A percentile compares a stretch with the other conserved stretches of the same genome.
Conservation (phyloP, 371 early-diverging fungal genomes). For the Parasitella parasitica region DNA sequence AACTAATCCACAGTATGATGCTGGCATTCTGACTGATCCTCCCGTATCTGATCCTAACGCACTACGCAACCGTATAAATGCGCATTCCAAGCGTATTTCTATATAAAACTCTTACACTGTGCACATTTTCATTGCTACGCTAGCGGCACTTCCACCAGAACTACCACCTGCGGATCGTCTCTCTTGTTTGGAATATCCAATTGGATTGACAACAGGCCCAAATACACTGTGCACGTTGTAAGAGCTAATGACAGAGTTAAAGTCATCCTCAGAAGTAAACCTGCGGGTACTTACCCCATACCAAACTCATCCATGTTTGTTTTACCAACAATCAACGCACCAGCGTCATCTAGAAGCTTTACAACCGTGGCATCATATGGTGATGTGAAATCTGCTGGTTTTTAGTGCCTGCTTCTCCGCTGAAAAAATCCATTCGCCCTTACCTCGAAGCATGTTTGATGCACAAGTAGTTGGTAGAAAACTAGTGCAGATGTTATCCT, state of each 20-base stretch:
- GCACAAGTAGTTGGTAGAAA: constrained; percentile 68
- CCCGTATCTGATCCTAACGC: constrained; percentile 94
- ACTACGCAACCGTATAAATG: constrained; percentile 25
- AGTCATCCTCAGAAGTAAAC: neutral
- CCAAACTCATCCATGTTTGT: constrained; percentile 97
- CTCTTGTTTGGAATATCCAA: constrained; percentile 11
- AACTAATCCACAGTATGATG: constrained; percentile 90
- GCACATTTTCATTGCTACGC: constrained; percentile 81
- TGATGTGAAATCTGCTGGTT: constrained; percentile 59
- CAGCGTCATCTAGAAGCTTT: constrained; percentile 56
- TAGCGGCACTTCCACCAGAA: constrained; percentile 92
- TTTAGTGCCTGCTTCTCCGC: neutral
- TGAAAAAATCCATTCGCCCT: neutral
- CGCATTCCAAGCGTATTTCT: neutral
- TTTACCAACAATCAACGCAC: constrained; percentile 79
- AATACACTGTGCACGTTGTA: constrained; percentile 52
- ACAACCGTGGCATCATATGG: constrained; percentile 84
- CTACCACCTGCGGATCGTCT: constrained; percentile 83
- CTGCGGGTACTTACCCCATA: constrained; percentile 72
- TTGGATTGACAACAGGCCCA: constrained; percentile 58
- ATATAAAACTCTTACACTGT: constrained; percentile 54
- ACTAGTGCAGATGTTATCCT: constrained; percentile 72
- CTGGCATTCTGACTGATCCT: constrained; percentile 92
- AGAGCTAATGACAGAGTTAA: constrained; percentile 29
- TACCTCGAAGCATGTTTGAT: constrained; percentile 68